Base-by-base conservation (phyloP, 1,284 basidiomycete species). In the Trichosporon sp. region DNA sequence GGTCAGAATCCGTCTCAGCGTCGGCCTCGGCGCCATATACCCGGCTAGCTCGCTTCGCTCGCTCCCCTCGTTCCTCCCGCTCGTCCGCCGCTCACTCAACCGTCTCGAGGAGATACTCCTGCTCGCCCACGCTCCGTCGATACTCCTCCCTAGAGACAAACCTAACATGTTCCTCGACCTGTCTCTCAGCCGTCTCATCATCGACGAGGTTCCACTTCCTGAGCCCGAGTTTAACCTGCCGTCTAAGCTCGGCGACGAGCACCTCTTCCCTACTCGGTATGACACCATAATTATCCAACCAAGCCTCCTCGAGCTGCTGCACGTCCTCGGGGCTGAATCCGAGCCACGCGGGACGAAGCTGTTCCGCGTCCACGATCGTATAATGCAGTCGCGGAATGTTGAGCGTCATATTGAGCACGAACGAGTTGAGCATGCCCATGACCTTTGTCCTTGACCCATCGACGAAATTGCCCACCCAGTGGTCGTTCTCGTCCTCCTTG, bases 331-430 rank as follows among this genome's bases (percentile, higher is more conserved):
- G 57, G 14, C 23, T 13, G 36, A 58, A 10, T 9, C 34, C 65
- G 1, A 67, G 62, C 65, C 65, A 67, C 29, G 29, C 65, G 19
- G 62, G 65, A 0, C 60, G 57, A 10, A 67, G 57, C 44, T 37
- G 33, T 56, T 67, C 54, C 2, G 60, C 63, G 14, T 64, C 66
- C 4, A 67, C 63, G 4, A 67, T 46, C 9, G 63, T 63, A 23
- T 60, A 65, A 19, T 21, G 6, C n/a, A 65, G 56, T 1, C 52
- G 31, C 1, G 52, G 44, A 25, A 65, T 32, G 8, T 56, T 56
- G 44, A 58, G 60, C 14, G 59, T 49, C 59, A 64, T 64, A 13
- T 59, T 40, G 7, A 64, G 54, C 16, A 64, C 54, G 54, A 64
- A 36, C 21, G 54, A 37, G 59, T 64, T 64, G 11, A 64, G 63